These are phyloP conservation scores for Suhomyces pyralidae DNA, from an alignment of 805 yeast genomes.

Conservation along the genomic window DNA sequence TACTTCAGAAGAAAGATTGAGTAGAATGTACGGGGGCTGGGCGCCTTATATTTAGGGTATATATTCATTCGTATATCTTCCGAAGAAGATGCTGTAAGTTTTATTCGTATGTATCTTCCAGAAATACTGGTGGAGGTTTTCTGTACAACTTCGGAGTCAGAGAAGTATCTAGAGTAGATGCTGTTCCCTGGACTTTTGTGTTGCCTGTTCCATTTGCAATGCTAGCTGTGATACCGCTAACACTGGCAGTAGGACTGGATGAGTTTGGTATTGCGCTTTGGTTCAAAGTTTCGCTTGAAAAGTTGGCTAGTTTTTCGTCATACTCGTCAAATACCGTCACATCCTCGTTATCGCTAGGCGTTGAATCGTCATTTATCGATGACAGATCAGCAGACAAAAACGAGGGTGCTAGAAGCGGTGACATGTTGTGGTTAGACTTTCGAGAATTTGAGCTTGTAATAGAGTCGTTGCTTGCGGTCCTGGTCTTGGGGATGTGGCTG, in stretches of 20 bases:
- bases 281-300: not conserved
- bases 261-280: conserved; percentile 1
- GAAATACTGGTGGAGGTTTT: conserved; percentile 6
- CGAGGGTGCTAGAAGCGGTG: not conserved
- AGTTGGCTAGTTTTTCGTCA: not conserved
- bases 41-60: conserved; percentile 30
- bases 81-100: not conserved
- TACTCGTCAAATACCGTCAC: not conserved
- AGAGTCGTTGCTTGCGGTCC: not conserved
- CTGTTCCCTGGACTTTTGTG: not conserved
- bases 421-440: not conserved
- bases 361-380: not conserved
- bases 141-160: conserved; percentile 1
- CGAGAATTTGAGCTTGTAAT: not conserved
- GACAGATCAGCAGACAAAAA: not conserved
- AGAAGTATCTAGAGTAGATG: not conserved
- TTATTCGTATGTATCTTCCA: too few relatives aligned
- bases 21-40: conserved; percentile 96
- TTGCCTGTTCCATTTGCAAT: not conserved
- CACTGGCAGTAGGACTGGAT: conserved; percentile 12
- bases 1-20: conserved; percentile 61
- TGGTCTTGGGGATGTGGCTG: not conserved
- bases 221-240: conserved; percentile 4
- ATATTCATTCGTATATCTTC: not conserved
- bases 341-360: conserved; percentile 1